Base-by-base conservation (phyloP, 371 early-diverging fungal species). In the Massospora cicadina region DNA sequence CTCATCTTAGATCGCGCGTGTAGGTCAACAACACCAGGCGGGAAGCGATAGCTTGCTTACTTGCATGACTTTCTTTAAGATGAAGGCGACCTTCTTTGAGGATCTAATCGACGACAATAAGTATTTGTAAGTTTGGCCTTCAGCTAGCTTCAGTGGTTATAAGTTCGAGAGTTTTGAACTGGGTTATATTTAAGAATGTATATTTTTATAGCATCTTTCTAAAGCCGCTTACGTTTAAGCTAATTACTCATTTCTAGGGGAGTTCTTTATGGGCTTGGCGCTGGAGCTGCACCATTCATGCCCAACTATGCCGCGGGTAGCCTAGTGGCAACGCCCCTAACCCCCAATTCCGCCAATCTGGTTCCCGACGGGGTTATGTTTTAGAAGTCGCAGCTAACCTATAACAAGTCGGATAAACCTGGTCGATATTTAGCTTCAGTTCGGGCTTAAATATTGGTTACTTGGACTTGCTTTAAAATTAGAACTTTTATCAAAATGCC, bases 1-100 rank as follows among this genome's bases (percentile, higher is more conserved):
- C 21, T 30, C 32, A 27, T 54, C 66, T 2, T 68, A 87, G 82
- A 86, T 94, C 64, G 71, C 85, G 62, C 80, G 99, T 58, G 87
- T 95, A 60, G 99, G 99, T 5, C 88, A 92, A 32, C 98, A 98
- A 78, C 99, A 99, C 76, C 99, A 99, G 75, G 99, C 99, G 31
- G 99, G 99, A 21, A 93, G 94, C 71, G 99, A 99, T 77, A 90
- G 95, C 68, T 76, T 98, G 60, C 73, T 99, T 66, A 99, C 99
- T 5, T 86, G 88, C 28, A 81, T 88, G 60, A 90, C 93, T 12
- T 99, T 99, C 69, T 99, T 98, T 76, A 90, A 93, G 70, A 88
- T 99, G 86, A 84, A 91, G 63, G 86, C 91, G 72, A 87, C 86
- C 68, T 90, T 88, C 75, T 97, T 98, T 77, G 94, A 96, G 65